Evolutionary conservation across 2,329 filamentous ascomycete species (phyloP).

Genomic region (Claviceps fusiformis): DNA sequence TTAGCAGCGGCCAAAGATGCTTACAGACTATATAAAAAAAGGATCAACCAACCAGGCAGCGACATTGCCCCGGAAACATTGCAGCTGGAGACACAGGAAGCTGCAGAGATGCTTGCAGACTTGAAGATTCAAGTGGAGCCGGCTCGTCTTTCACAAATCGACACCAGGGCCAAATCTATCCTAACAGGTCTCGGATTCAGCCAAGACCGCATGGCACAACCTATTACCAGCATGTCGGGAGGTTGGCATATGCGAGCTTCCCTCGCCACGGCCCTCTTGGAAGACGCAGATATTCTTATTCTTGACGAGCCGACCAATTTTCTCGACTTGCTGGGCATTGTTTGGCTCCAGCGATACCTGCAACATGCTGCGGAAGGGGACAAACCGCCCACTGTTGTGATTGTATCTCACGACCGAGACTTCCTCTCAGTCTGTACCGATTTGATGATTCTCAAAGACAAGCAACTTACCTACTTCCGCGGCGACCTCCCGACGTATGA

Average conservation of each 20-base stretch:
- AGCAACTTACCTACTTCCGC: conserved; percentile 58
- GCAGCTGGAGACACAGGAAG: conserved; percentile 53
- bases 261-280: conserved; percentile 52
- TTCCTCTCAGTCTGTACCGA: conserved; percentile 70
- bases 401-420: conserved; percentile 75
- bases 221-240: conserved; percentile 56
- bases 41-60: conserved; percentile 36
- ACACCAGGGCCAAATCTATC: conserved; percentile 51
- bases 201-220: conserved; percentile 42
- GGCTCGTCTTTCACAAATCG: conserved; percentile 47
- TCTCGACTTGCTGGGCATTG: conserved; percentile 66
- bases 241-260: conserved; percentile 62
- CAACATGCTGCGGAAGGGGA: conserved; percentile 37
- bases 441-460: conserved; percentile 61
- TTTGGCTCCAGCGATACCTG: conserved; percentile 71
- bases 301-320: conserved; percentile 85
- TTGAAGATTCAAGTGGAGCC: conserved; percentile 56
- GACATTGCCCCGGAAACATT: conserved; percentile 43
- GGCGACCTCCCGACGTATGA: conserved; percentile 65
- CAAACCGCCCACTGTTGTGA: conserved; percentile 51
- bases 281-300: conserved; percentile 64
- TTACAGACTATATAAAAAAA: conserved; percentile 10
- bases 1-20: background rate
- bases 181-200: conserved; percentile 61
- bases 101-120: conserved; percentile 54